Evolutionary conservation across 2,329 filamentous ascomycete species (phyloP), one percentile per base, ranked within the genome.

Genomic region (Pseudopithomyces chartarum): DNA sequence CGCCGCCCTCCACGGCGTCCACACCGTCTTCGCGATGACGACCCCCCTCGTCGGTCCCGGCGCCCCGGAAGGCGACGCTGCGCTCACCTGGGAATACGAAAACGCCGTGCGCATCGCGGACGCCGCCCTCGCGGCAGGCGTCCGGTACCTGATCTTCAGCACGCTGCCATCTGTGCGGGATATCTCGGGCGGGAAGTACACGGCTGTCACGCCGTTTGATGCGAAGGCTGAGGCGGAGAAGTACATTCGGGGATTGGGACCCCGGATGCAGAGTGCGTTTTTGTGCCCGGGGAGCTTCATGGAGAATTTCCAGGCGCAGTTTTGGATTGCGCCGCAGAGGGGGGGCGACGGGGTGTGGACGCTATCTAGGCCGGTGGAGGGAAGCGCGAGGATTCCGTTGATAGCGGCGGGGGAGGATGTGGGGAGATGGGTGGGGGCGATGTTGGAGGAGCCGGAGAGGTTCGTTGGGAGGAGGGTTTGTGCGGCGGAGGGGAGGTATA

Each of bases 11-110:
- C 59, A 65, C 0, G 78, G 78, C 23, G 78, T 76, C 1, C 78
- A 84, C 57, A 80, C 80, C 1, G 77, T 83, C 22, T 85, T 84
- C 67, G 63, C 73, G 10, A 77, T 84, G 55, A 84, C 81, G 15
- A 76, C 69, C 57, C 69, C 80, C 34, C 43, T 38, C 44, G 29
- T 58, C 42, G 47, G 46, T 33, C 57, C 51, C 15, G 55, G 61
- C n/a, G 39, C 56, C 39, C 17, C 29, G 4, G 26, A 46, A 46
- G 43, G 43, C 43, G 42, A 44, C 20, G 20, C 8, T 10, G 42
- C 42, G 2, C 42, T 44, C 3, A 15, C n/a, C 2, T 33, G 23
- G 23, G 52, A 59, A 45, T 60, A 72, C 29, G 45, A 63, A 6
- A 74, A 73, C 52, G 77, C 69, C 46, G 77, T 76, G 54, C 67